Evolutionary conservation across 176 grass and related monocot species (phyloP), one percentile per base, ranked within the genome.

Genomic region (Oryza glaberrima): DNA sequence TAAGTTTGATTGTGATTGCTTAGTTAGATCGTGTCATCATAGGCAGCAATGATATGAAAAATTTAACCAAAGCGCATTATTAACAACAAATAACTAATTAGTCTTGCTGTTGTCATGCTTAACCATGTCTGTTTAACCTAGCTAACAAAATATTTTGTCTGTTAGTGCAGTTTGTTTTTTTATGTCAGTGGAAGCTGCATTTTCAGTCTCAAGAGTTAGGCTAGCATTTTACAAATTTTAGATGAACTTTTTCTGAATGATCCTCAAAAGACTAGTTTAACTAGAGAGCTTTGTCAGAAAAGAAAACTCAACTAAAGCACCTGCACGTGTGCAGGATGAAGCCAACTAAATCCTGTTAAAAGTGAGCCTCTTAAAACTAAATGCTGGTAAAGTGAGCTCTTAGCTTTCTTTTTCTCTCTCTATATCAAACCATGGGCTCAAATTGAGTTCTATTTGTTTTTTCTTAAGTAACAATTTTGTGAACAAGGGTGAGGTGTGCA

Each of bases 311-410:
- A 19, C 12, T 75, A 69, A 63, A 75, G 69, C 28, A 40, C 15
- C 4, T 51, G 58, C 86, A 67, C 48, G 61, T 84, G 82, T 49
- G 36, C 26, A 23, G 48, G 58, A 34, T 60, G 10, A 16, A 67
- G 19, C 35, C 72, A 85, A 69, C 7, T 36, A 65, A 68, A 49
- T 34, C 13, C 17, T 19, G 41, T 43, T 65, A 70, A 81, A 81
- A 83, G 43, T 65, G 54, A 2, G 40, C 19, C 19, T 20, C 65
- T 9, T 80, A 43, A 19, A 56, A 56, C 54, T 36, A 71, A 67
- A 40, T 35, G 13, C 19, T 19, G 40, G 25, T 44, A 71, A 81
- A 83, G 44, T 72, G 56, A 11, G 30, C 20, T 47, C 48, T 67
- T 65, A 30, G 5, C 8, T 46, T 2, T 12, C 48, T n/a, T 26